Evolutionary conservation across 2,329 filamentous ascomycete genomes (phyloP), one percentile per base, ranked within the genome.

Genomic region (Thielaviopsis ethacetica): DNA sequence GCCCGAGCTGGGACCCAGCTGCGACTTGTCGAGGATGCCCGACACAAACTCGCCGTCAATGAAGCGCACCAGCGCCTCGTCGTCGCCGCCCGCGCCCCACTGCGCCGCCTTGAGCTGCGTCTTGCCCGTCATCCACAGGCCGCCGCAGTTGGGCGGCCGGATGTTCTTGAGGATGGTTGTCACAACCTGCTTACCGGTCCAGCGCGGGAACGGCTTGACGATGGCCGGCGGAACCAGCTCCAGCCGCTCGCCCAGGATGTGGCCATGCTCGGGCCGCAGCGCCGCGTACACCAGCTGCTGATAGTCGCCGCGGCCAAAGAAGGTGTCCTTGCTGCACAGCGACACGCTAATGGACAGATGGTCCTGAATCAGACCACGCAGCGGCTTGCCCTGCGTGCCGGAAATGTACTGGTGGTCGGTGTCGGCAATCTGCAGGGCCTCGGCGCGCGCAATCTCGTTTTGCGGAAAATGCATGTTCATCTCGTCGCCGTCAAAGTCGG

Each of bases 391-490:
- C 17, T 89, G 88, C 2, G 93, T 98, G 21, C 86, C 88, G 38
- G 91, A 95, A 41, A 98, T 80, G 68, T 98, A 98, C 67, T 98
- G 93, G 67, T 96, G 91, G 69, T 98, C 91, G 2, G 93, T 96
- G 69, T 97, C 91, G 44, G 93, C 93, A 66, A 98, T 85, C 65
- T 90, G 88, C 64, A 95, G 79, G 1, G 93, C 93, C 73, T 98
- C 93, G 1, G 91, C 88, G 65, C 93, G 81, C 17, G 93, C 93
- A 63, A 97, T 78, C 69, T 97, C 94, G 65, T 95, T 97, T 66
- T 98, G 93, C 1, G 93, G 93, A 67, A 98, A 97, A 72, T 98
- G 93, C 91, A 98, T 94, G 71, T 98, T 98, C 93, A 98, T 98
- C 71, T 98, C 93, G 69, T 98, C 93, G 70, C 93, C 93, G 67